Evolutionary conservation across 2,329 filamentous ascomycete genomes (phyloP).

Genomic region (Epicoccum nigrum): DNA sequence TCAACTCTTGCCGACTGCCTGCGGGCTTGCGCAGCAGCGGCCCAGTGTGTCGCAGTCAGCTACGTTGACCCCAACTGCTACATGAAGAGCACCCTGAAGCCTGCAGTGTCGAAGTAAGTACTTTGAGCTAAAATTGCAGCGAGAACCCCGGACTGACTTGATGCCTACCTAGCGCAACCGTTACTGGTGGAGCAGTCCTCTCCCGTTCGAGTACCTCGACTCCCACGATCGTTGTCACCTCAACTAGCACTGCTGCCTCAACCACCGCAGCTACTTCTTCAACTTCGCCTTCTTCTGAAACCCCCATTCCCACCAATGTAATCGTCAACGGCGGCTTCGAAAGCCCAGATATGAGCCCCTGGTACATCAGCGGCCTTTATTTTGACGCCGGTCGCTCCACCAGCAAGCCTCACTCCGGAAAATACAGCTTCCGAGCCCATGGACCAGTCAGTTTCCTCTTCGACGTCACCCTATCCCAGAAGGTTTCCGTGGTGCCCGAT

Average conservation of each 20-base stretch:
- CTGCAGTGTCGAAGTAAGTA: neutral
- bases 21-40: neutral
- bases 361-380: neutral
- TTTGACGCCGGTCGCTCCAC: neutral
- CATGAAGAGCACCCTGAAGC: neutral
- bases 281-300: neutral
- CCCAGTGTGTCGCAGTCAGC: neutral
- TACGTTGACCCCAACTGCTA: slow-evolving; percentile 2
- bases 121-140: neutral
- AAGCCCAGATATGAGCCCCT: neutral
- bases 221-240: no score
- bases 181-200: neutral
- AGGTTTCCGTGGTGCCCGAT: neutral
- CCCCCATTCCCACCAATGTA: no score
- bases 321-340: no score
- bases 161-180: neutral
- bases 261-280: neutral
- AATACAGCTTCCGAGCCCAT: neutral
- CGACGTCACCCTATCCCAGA: neutral
- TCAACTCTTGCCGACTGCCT: neutral
- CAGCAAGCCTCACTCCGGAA: neutral
- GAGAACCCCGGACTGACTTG: neutral
- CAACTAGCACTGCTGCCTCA: no score
- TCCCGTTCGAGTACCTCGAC: no score
- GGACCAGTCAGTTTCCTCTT: neutral